Conservation (phyloP, 306 rosid species). For the Prinsepia uniflora region DNA sequence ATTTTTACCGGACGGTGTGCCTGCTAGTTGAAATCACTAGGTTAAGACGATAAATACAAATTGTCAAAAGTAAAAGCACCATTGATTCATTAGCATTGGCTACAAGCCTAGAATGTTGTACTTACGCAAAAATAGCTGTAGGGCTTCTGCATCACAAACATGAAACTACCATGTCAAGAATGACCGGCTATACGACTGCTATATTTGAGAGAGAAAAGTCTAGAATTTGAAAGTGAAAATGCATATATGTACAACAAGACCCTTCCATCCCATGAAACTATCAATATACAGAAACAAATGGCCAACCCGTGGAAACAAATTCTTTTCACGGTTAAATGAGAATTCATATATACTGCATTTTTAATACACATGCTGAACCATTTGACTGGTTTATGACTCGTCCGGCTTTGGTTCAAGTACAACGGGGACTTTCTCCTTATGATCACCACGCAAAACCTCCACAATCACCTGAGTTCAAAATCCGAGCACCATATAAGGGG, state of each 20-base stretch:
- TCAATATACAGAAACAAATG: constrained; percentile 8
- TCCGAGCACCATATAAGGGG: neutral
- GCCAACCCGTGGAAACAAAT: neutral
- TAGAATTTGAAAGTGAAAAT: too few species aligned
- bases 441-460: constrained; percentile 95
- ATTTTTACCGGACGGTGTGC: too few species aligned
- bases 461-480: constrained; percentile 60
- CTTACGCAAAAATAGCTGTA: neutral
- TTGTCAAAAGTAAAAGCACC: too few species aligned
- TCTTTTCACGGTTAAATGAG: neutral
- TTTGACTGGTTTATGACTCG: constrained; percentile 48
- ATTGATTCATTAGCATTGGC: neutral
- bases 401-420: constrained; percentile 86
- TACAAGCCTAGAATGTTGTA: neutral
- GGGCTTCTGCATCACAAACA: neutral
- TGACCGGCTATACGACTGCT: too few species aligned
- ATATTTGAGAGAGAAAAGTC: too few species aligned
- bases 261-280: neutral
- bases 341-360: constrained; percentile 3
- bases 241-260: constrained; percentile 21
- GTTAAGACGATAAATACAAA: too few species aligned
- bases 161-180: neutral
- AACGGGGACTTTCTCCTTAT: constrained; percentile 89
- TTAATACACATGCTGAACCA: neutral
- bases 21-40: too few species aligned